Evolutionary conservation across 83 land plant species (phyloP), one percentile per base, ranked within the genome.

Genomic region (Picea abies): DNA sequence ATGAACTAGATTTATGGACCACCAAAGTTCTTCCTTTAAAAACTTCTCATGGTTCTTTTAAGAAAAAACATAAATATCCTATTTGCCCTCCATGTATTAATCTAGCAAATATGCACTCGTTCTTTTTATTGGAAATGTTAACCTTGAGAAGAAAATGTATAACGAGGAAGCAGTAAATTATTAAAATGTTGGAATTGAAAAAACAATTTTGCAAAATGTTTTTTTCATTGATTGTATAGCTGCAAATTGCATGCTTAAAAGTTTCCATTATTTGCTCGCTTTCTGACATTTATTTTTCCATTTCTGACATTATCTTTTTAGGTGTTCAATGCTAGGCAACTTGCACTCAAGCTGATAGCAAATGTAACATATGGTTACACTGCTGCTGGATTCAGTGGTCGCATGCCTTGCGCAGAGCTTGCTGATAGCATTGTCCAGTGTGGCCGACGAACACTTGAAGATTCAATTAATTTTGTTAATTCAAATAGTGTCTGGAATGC

Each of bases 371-470:
- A 97, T 87, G 99, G 99, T 49, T 97, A 97, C 84, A 94, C 99
- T 60, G 99, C 99, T 37, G 99, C 99, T 73, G 99, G 99, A 22
- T 97, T 96, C 83, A 97, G 99, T 92, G 99, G 99, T 19, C 96
- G 99, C 61, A 97, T 97, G 99, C 99, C 99, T 79, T 97, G 99
- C 85, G 99, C 99, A 67, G 99, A 97, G 90, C 94, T 97, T 79
- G 99, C 99, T 14, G 99, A 97, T 69, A 97, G 99, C 75, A 97
- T 97, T 79, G 99, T 97, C 32, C 98, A 97, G 79, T 92, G 91
- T 91, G 99, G 99, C n/a, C 94, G 98, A 3, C 85, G 90, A 39
- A 97, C 98, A 60, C 89, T 97, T 82, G 99, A 97, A 85, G 90
- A 79, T 23, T 97, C 99, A 64, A 97, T 97, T 25, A 89, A 89